A percentile compares a stretch with the other conserved stretches of the same genome.
Conservation (phyloP, 202 grass and related monocot species). For the Dendrocalamus latiflorus region DNA sequence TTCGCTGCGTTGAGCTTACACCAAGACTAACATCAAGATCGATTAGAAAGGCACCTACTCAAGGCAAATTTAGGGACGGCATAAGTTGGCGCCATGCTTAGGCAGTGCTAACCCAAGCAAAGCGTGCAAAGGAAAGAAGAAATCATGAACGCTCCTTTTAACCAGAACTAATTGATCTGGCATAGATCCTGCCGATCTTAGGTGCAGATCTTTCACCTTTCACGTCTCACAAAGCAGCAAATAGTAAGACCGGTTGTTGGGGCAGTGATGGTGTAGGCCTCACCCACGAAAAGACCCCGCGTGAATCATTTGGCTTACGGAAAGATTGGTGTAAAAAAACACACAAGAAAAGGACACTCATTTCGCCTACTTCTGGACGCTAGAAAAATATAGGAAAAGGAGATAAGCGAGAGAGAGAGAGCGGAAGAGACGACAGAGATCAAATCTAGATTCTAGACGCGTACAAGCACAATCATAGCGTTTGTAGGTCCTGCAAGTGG, state of each 20-base stretch:
- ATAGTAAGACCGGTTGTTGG: neutral
- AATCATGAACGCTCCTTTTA: neutral
- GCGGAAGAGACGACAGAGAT: neutral
- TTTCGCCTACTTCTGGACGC: neutral
- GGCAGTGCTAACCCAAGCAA: neutral
- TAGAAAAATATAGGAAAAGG: neutral
- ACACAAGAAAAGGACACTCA: neutral
- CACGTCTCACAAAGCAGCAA: neutral
- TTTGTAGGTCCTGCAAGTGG: neutral
- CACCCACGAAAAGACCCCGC: neutral
- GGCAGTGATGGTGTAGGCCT: neutral
- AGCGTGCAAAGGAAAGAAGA: neutral
- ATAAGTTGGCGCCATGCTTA: neutral
- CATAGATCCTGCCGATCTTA: neutral
- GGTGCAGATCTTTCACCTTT: neutral
- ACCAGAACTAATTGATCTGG: neutral
- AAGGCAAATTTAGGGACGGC: neutral
- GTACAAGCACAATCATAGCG: neutral
- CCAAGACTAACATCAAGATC: neutral
- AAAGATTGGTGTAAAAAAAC: neutral
- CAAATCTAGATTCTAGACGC: neutral
- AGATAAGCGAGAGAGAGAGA: neutral
- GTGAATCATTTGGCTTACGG: neutral
- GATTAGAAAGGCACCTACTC: neutral
- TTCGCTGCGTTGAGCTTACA: neutral